Evolutionary conservation across 768 basidiomycete species (phyloP).

Genomic region (Zangia roseola): DNA sequence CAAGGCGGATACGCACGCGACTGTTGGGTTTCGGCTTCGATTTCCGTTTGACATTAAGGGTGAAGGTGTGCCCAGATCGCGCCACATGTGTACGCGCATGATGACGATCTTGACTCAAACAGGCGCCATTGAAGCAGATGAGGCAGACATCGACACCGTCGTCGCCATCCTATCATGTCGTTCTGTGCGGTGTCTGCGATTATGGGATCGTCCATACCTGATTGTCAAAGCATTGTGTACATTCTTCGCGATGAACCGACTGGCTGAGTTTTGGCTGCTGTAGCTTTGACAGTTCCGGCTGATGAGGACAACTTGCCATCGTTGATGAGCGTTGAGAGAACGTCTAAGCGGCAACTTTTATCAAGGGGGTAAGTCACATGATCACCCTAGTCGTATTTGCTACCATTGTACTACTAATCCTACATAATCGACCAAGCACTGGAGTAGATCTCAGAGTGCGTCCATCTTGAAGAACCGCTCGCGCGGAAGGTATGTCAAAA

Average conservation of each 20-base stretch:
- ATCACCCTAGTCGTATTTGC: not conserved
- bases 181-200: conserved; percentile 2
- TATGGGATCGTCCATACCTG: conserved; percentile 52
- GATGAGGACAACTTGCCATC: conserved; percentile 50
- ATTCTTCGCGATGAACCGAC: conserved; percentile 87
- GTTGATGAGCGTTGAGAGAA: not conserved
- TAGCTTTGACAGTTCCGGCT: conserved; percentile 46
- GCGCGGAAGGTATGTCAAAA: conserved; percentile 10
- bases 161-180: conserved; percentile 54
- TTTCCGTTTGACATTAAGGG: conserved; percentile 77
- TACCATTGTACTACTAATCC: too few relatives aligned
- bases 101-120: conserved; percentile 56
- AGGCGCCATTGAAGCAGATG: conserved; percentile 92
- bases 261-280: conserved; percentile 62
- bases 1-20: conserved; percentile 50
- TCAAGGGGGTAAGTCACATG: conserved; percentile 9
- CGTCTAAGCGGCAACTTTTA: not conserved
- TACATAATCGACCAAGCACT: too few relatives aligned
- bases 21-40: conserved; percentile 55
- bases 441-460: conserved; percentile 5
- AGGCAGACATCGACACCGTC: conserved; percentile 88
- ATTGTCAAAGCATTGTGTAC: conserved; percentile 95
- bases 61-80: conserved; percentile 72
- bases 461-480: conserved; percentile 26
- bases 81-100: conserved; percentile 74